Percentiles rank a stretch among this genome's conserved stretches.
phyloP scores from a whole-genome alignment of 257 asterid genomes.

The Nicotiana knightiana region DNA sequence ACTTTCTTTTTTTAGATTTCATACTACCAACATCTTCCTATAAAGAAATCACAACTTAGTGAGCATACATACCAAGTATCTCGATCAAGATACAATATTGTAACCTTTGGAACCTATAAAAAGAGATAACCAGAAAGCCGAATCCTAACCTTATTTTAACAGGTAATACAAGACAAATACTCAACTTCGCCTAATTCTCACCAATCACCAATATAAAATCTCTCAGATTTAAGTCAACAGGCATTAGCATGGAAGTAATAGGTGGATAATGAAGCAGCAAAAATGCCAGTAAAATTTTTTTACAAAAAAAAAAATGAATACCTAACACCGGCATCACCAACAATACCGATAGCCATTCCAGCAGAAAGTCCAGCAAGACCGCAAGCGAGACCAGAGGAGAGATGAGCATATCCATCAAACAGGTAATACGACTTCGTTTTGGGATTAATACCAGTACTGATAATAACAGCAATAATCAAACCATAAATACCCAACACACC shows the following conservation, averaged over 20 bases:
- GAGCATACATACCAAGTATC: background rate
- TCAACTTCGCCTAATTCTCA: background rate
- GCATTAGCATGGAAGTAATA: background rate
- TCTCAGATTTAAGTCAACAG: background rate
- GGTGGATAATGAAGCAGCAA: background rate
- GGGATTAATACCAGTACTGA: slow-evolving; percentile 23
- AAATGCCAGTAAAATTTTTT: no score
- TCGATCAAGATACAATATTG: background rate
- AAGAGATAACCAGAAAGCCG: background rate
- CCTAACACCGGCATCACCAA: slow-evolving; percentile 24
- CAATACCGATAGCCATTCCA: slow-evolving; percentile 22
- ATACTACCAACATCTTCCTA: background rate
- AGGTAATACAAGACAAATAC: background rate
- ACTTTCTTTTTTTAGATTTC: no score
- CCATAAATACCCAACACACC: slow-evolving; percentile 23
- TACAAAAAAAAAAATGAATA: background rate
- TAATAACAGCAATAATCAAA: slow-evolving; percentile 19
- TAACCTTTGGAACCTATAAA: background rate
- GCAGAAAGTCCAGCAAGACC: slow-evolving; percentile 24
- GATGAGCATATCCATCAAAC: slow-evolving; percentile 21
- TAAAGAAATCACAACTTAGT: background rate
- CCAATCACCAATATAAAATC: background rate
- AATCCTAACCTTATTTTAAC: background rate
- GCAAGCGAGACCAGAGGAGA: slow-evolving; percentile 21
- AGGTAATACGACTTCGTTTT: slow-evolving; percentile 17